These are phyloP conservation scores for Starmerella scarabaei DNA, from an alignment of 805 yeast genomes.

Conservation along the genomic window DNA sequence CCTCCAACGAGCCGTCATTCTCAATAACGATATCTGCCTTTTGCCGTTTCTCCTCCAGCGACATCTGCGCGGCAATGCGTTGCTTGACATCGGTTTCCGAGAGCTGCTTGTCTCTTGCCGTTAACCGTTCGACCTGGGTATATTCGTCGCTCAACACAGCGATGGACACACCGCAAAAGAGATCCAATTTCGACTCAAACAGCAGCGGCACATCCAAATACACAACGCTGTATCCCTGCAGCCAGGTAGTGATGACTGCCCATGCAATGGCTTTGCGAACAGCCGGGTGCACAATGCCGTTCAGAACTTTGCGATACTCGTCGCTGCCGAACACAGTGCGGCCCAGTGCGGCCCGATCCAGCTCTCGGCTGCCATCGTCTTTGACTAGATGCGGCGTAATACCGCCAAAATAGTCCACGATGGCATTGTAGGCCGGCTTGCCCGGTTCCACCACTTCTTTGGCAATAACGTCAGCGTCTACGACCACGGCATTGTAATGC, in stretches of 20 bases:
- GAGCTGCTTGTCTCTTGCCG: conserved; percentile 54
- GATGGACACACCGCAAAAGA: conserved; percentile 55
- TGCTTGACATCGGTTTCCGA: conserved; percentile 51
- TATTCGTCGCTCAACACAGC: conserved; percentile 51
- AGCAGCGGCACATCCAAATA: conserved; percentile 81
- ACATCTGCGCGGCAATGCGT: conserved; percentile 68
- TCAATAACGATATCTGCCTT: conserved; percentile 54
- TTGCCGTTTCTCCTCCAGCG: conserved; percentile 41
- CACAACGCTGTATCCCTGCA: conserved; percentile 45
- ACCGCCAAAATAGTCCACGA: conserved; percentile 46
- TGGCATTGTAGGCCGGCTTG: conserved; percentile 49
- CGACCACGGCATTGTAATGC: conserved; percentile 41
- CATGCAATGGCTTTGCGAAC: conserved; percentile 54
- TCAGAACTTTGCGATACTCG: conserved; percentile 45
- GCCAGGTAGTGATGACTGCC: conserved; percentile 45
- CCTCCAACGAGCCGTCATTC: conserved; percentile 40
- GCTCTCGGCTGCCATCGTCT: conserved; percentile 30
- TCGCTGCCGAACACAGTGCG: conserved; percentile 60
- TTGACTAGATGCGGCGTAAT: conserved; percentile 37
- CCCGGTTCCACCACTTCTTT: conserved; percentile 77
- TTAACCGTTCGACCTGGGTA: conserved; percentile 50
- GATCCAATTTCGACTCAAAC: conserved; percentile 65
- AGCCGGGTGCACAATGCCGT: conserved; percentile 77
- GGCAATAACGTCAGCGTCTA: conserved; percentile 90
- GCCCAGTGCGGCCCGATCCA: conserved; percentile 70